Evolutionary conservation across 208 protist genomes (phyloP).

Genomic region (Leishmania major): DNA sequence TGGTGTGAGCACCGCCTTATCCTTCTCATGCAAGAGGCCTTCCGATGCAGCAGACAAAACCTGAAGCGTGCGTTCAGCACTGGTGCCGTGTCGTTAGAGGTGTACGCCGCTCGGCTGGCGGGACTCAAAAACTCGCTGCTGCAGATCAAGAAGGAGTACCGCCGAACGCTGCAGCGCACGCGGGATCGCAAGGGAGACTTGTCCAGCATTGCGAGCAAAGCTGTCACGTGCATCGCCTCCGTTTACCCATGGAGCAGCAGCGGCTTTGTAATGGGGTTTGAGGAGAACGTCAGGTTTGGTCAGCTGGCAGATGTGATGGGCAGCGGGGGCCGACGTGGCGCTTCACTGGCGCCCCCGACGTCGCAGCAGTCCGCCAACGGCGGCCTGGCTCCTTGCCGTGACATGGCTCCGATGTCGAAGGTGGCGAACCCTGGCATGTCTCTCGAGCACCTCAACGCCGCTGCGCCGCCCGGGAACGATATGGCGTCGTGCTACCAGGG

Average conservation of each 20-base stretch:
- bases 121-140: slow-evolving; percentile 15
- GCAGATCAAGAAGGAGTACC: slow-evolving; percentile 46
- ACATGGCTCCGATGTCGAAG: too few relatives aligned
- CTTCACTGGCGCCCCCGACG: not conserved
- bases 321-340: slow-evolving; percentile 1
- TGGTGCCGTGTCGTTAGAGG: slow-evolving; percentile 8
- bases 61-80: slow-evolving; percentile 5
- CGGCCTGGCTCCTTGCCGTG: not conserved
- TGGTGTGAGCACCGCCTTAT: slow-evolving; percentile 48
- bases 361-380: not conserved
- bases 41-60: slow-evolving; percentile 22
- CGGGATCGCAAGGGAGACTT: slow-evolving; percentile 29
- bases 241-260: slow-evolving; percentile 52
- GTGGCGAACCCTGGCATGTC: not conserved
- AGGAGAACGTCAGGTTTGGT: slow-evolving; percentile 41
- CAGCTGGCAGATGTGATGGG: not conserved
- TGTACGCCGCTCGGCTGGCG: slow-evolving; percentile 3
- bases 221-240: slow-evolving; percentile 45
- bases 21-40: slow-evolving; percentile 52
- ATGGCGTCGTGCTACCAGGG: not conserved
- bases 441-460: not conserved
- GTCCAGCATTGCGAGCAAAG: slow-evolving; percentile 36
- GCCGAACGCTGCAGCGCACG: slow-evolving; percentile 40
- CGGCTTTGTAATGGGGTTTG: slow-evolving; percentile 45
- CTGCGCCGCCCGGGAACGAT: slow-evolving; percentile 7